phyloP scores from a whole-genome alignment of 1,139 yeast species.

The Protomyces lactucae-debilis region DNA sequence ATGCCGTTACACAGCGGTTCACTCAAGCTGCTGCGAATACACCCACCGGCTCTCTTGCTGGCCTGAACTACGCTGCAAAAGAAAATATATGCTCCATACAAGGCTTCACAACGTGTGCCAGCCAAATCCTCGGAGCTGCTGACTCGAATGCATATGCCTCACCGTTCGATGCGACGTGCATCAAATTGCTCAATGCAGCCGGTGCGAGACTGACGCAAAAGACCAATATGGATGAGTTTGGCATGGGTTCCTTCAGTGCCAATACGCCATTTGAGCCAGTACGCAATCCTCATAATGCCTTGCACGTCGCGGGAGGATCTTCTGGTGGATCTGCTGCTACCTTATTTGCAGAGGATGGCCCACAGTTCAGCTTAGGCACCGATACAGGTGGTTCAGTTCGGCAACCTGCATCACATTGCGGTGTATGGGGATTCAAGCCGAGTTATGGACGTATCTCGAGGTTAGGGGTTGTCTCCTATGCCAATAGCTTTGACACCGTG shows the following conservation, averaged over 20 bases:
- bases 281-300: slow-evolving; percentile 54
- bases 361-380: slow-evolving; percentile 51
- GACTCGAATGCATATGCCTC: slow-evolving; percentile 48
- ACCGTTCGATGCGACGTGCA: slow-evolving; percentile 80
- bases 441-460: slow-evolving; percentile 86
- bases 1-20: neutral
- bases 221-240: slow-evolving; percentile 95
- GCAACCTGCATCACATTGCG: slow-evolving; percentile 83
- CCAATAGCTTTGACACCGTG: slow-evolving; percentile 91
- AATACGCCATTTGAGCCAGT: slow-evolving; percentile 59
- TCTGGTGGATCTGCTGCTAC: slow-evolving; percentile 92
- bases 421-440: slow-evolving; percentile 83
- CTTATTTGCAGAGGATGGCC: slow-evolving; percentile 37
- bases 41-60: neutral
- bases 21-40: neutral
- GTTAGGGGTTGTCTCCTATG: slow-evolving; percentile 88
- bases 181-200: slow-evolving; percentile 47
- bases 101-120: slow-evolving; percentile 23
- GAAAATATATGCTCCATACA: slow-evolving; percentile 23
- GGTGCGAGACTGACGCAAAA: slow-evolving; percentile 67
- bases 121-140: slow-evolving; percentile 22
- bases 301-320: slow-evolving; percentile 74
- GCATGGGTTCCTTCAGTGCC: slow-evolving; percentile 70
- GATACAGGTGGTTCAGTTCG: slow-evolving; percentile 98
- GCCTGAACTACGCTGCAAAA: slow-evolving; percentile 13